Evolutionary conservation across 1,284 basidiomycete genomes (phyloP).

Genomic region (Microbotryum lychnidis-dioicae): DNA sequence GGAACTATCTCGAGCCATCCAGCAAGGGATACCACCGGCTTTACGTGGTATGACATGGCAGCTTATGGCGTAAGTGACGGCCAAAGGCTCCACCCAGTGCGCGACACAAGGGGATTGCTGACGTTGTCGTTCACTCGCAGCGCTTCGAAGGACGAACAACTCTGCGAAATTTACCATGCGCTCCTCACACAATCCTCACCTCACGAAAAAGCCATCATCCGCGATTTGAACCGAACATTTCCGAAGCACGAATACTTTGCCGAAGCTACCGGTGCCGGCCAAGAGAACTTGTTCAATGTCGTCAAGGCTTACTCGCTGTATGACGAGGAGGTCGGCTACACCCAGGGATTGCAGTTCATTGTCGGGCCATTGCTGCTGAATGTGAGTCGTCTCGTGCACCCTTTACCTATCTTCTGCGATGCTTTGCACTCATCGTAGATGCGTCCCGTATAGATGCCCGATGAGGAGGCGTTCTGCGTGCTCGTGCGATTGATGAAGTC

Average conservation of each 20-base stretch:
- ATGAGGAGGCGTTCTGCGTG: conserved; percentile 94
- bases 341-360: conserved; percentile 91
- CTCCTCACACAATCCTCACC: conserved; percentile 73
- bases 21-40: conserved; percentile 76
- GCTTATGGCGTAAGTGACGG: conserved; percentile 60
- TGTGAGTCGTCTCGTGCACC: conserved; percentile 46
- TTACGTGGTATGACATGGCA: conserved; percentile 97
- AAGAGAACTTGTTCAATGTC: conserved; percentile 95
- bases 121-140: conserved; percentile 48
- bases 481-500: conserved; percentile 96
- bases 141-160: conserved; percentile 77
- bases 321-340: conserved; percentile 92
- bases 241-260: conserved; percentile 92
- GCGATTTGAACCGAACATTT: conserved; percentile 90
- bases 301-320: conserved; percentile 96
- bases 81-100: conserved; percentile 6
- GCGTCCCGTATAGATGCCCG: conserved; percentile 67
- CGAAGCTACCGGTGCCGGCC: conserved; percentile 81
- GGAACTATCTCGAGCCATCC: conserved; percentile 79
- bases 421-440: background rate
- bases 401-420: background rate
- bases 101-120: no score
- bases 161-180: conserved; percentile 76
- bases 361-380: conserved; percentile 88
- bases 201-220: conserved; percentile 87